Conservation (phyloP, 805 yeast species). For the Zygosaccharomyces bailii region DNA sequence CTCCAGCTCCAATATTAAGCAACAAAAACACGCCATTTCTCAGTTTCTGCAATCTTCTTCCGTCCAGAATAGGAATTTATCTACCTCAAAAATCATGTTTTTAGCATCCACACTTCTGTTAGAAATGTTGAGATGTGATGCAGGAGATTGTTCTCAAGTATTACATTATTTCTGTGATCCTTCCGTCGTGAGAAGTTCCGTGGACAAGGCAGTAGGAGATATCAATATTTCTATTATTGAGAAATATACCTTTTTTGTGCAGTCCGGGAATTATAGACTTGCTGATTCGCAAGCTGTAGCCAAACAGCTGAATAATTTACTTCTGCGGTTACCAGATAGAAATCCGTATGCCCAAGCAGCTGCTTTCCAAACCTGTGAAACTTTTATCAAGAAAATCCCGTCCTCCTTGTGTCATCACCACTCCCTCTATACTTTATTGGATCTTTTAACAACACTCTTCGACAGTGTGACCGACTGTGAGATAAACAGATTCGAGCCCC, state of each 20-base stretch:
- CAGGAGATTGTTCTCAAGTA: conserved; percentile 78
- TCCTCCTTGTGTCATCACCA: conserved; percentile 71
- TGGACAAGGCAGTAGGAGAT: conserved; percentile 63
- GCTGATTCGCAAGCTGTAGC: conserved; percentile 61
- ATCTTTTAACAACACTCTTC: conserved; percentile 71
- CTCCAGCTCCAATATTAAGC: conserved; percentile 72
- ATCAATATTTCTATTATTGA: conserved; percentile 59
- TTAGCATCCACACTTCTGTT: conserved; percentile 75
- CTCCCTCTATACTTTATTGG: conserved; percentile 75
- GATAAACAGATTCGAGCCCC: conserved; percentile 79
- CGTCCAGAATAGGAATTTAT: conserved; percentile 50
- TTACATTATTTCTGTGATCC: conserved; percentile 85
- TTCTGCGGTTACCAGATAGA: conserved; percentile 75
- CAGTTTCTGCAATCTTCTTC: conserved; percentile 41
- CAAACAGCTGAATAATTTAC: conserved; percentile 61
- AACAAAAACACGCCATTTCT: conserved; percentile 60
- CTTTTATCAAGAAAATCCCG: conserved; percentile 63
- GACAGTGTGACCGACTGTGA: conserved; percentile 82
- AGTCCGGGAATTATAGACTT: conserved; percentile 49
- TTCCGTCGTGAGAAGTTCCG: conserved; percentile 62
- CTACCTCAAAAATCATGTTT: conserved; percentile 81
- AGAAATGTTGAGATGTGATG: conserved; percentile 71
- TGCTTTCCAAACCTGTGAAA: conserved; percentile 73
- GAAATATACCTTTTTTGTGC: conserved; percentile 52
- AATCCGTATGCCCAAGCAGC: conserved; percentile 68